These are phyloP conservation scores for Penicillium sp. DNA, from an alignment of 2,329 filamentous ascomycete genomes.

Conservation along the genomic window DNA sequence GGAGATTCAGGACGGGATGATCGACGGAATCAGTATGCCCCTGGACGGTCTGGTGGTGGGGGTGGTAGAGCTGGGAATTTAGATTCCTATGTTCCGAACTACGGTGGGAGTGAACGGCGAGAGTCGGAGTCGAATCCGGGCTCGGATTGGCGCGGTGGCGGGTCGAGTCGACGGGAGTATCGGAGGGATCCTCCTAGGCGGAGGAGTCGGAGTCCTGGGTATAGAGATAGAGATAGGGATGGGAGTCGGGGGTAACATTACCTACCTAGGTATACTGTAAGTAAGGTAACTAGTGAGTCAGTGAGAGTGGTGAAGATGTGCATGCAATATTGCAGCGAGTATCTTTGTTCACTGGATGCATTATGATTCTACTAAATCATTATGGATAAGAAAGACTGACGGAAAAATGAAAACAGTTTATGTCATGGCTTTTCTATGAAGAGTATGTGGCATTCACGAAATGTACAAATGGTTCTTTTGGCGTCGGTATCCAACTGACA, in stretches of 20 bases:
- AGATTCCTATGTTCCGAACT: constrained; percentile 40
- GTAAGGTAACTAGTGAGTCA: background rate
- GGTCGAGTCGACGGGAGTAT: constrained; percentile 27
- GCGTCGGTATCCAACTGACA: constrained; percentile 3
- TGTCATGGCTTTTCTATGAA: constrained; percentile 14
- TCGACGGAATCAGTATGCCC: constrained; percentile 32
- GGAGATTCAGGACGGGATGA: too few species aligned
- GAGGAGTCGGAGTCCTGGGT: constrained; percentile 36
- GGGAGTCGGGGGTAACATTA: constrained; percentile 21
- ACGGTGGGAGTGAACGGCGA: constrained; percentile 22
- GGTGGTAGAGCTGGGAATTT: constrained; percentile 27
- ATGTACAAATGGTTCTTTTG: constrained; percentile 6
- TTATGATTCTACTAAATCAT: constrained; percentile 6
- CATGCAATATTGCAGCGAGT: background rate
- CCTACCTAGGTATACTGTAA: too few species aligned
- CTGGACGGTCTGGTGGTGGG: constrained; percentile 22
- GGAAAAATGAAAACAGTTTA: constrained; percentile 6
- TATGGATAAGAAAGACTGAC: background rate
- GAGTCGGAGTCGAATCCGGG: constrained; percentile 25
- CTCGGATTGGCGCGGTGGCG: constrained; percentile 27
- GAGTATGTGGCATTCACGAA: constrained; percentile 9
- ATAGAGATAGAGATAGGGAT: constrained; percentile 29
- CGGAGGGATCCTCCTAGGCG: constrained; percentile 31
- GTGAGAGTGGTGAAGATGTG: background rate
- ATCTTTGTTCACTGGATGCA: background rate